These are phyloP conservation scores for Acacia confusa DNA, from an alignment of 306 rosid genomes.

Conservation along the genomic window DNA sequence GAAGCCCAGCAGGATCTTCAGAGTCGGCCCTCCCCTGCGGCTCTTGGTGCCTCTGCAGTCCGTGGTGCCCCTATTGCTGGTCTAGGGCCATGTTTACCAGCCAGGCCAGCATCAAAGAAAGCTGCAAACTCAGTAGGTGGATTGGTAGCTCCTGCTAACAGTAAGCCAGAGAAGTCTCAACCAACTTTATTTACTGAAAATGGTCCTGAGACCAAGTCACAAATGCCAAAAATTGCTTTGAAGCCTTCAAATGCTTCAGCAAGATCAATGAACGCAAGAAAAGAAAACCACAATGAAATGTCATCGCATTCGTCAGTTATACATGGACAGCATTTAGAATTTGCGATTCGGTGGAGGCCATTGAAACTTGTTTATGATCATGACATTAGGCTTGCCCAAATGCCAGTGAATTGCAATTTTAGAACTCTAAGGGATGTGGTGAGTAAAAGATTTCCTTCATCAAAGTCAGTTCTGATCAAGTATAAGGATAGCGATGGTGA, in stretches of 20 bases:
- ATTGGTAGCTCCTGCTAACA: constrained; percentile 38
- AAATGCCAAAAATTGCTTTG: constrained; percentile 60
- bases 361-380: constrained; percentile 67
- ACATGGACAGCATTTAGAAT: constrained; percentile 39
- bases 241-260: constrained; percentile 66
- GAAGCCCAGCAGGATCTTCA: constrained; percentile 95
- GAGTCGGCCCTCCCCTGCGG: constrained; percentile 99
- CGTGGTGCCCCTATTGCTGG: constrained; percentile 94
- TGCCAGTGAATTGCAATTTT: constrained; percentile 60
- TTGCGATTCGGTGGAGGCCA: constrained; percentile 57
- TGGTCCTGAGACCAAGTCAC: constrained; percentile 57
- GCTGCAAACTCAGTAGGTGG: constrained; percentile 39
- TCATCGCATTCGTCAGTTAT: constrained; percentile 37
- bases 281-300: constrained; percentile 49
- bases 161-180: constrained; percentile 63
- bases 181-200: constrained; percentile 51
- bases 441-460: constrained; percentile 79
- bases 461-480: constrained; percentile 84
- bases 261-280: constrained; percentile 35
- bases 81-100: constrained; percentile 79
- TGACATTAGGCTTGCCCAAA: constrained; percentile 91
- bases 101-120: constrained; percentile 73
- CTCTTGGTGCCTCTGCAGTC: constrained; percentile 95
- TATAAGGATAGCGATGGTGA: constrained; percentile 90
- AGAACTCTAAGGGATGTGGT: constrained; percentile 71